Conservation (phyloP, 768 basidiomycete genomes). For the Neoboletus brunneissimus region DNA sequence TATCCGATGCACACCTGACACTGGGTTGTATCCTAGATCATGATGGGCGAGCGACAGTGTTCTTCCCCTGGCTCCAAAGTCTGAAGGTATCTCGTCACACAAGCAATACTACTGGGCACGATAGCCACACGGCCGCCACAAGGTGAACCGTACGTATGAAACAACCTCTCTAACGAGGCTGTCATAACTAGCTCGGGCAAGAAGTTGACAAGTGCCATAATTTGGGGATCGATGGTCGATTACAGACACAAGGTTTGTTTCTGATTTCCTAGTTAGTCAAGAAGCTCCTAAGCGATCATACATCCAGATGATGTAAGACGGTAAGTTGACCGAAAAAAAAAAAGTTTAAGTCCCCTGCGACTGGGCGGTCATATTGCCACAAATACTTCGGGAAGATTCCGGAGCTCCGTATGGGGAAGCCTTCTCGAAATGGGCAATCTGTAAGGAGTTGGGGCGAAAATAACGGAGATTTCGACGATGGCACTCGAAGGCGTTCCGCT, state of each 20-base stretch:
- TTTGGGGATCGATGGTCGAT: background rate
- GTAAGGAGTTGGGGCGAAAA: conserved; percentile 20
- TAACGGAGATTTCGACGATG: conserved; percentile 15
- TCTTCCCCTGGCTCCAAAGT: background rate
- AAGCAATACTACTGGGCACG: background rate
- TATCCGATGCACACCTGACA: background rate
- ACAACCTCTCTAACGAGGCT: background rate
- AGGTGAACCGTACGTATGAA: conserved; percentile 4
- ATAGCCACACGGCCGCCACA: conserved; percentile 9
- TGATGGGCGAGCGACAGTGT: background rate
- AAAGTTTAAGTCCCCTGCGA: background rate
- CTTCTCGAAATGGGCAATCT: conserved; percentile 11
- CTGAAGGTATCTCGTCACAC: background rate
- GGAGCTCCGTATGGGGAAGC: background rate
- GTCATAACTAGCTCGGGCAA: background rate
- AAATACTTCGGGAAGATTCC: conserved; percentile 1
- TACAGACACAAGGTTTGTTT: background rate
- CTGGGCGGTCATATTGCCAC: background rate
- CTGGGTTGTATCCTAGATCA: background rate
- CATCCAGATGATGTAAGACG: background rate
- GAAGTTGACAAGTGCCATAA: background rate
- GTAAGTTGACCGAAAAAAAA: background rate
- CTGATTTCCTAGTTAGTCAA: conserved; percentile 1
- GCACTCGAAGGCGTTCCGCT: background rate
- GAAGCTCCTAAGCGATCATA: conserved; percentile 1